Conservation (phyloP, 129 eudicot species). For the Tanacetum coccineum region DNA sequence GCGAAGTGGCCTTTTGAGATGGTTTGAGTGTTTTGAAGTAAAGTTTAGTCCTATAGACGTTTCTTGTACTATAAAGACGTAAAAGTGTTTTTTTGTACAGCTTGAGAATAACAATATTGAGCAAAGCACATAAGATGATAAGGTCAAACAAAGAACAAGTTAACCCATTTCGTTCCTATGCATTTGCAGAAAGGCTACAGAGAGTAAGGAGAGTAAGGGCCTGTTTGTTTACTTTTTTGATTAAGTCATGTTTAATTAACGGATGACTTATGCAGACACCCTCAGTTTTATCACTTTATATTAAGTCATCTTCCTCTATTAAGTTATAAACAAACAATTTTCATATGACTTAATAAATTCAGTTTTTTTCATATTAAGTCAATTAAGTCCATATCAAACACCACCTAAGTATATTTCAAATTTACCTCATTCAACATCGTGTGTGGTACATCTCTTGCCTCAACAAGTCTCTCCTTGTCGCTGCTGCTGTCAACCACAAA, state of each 20-base stretch:
- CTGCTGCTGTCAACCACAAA: constrained; percentile 89
- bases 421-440: constrained; percentile 82
- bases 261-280: too few relatives aligned
- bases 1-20: not conserved
- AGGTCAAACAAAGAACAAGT: constrained; percentile 6
- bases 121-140: not conserved
- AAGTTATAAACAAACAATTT: too few relatives aligned
- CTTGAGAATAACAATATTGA: not conserved
- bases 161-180: not conserved
- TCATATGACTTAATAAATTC: too few relatives aligned
- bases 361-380: too few relatives aligned
- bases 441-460: constrained; percentile 77
- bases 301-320: too few relatives aligned
- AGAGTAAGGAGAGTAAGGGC: too few relatives aligned
- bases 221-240: too few relatives aligned
- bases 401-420: not conserved
- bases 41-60: not conserved
- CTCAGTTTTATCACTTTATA: too few relatives aligned
- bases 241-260: too few relatives aligned
- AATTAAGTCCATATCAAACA: too few relatives aligned
- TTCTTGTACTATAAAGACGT: not conserved
- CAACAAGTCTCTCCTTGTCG: constrained; percentile 76
- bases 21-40: not conserved
- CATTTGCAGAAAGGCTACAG: not conserved
- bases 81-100: not conserved